phyloP scores from a whole-genome alignment of 768 basidiomycete species.

The Auriscalpium vulgare region DNA sequence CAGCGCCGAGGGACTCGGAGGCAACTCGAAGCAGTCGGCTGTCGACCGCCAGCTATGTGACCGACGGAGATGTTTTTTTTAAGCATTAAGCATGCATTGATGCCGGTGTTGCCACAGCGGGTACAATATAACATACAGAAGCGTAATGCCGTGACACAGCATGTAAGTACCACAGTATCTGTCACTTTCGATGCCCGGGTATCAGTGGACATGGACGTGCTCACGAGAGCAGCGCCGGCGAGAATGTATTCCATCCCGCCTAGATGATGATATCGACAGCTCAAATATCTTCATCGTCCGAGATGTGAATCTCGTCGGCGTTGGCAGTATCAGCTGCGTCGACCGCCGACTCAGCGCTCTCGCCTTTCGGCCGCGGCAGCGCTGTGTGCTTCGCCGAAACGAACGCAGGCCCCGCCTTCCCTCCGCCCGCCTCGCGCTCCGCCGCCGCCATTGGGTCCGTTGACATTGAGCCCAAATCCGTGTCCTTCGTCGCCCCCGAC shows the following conservation, averaged over 20 bases:
- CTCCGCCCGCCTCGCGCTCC: constrained; percentile 52
- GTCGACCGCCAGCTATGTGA: too few relatives aligned
- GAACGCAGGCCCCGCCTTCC: constrained; percentile 56
- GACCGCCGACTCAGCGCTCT: constrained; percentile 23
- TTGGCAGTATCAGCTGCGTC: constrained; percentile 36
- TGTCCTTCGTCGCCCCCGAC: constrained; percentile 43
- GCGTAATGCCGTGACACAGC: too few relatives aligned
- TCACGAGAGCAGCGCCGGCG: background rate
- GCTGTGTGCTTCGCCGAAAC: constrained; percentile 57
- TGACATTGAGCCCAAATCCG: constrained; percentile 30
- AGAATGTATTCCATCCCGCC: background rate
- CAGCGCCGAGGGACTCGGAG: too few relatives aligned
- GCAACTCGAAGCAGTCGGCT: too few relatives aligned
- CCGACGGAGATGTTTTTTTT: too few relatives aligned
- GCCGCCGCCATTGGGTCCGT: constrained; percentile 85
- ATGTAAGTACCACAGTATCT: too few relatives aligned
- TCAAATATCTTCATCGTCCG: constrained; percentile 65
- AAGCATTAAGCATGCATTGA: too few relatives aligned
- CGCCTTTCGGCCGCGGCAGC: constrained; percentile 34
- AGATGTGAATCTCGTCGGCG: constrained; percentile 82
- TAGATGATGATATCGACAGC: constrained; percentile 13
- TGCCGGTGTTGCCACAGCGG: too few relatives aligned
- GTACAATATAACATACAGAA: too few relatives aligned
- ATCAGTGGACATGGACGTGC: too few relatives aligned
- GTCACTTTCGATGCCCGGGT: too few relatives aligned